Conservation (phyloP, 345 rosid species). For the Populus alba region DNA sequence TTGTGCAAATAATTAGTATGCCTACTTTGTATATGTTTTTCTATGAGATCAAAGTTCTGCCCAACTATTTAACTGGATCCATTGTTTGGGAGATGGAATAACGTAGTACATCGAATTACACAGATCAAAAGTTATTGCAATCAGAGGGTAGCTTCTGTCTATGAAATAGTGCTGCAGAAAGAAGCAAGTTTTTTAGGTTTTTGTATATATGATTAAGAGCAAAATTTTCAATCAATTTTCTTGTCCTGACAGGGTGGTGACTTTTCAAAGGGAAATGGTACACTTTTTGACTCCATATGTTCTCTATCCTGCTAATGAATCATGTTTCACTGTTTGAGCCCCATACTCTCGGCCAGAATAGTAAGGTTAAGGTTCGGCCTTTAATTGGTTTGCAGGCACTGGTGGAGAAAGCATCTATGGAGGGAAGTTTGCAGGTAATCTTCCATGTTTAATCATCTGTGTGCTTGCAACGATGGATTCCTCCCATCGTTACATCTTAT, state of each 20-base stretch:
- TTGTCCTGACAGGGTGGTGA: conserved; percentile 85
- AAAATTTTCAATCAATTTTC: conserved; percentile 6
- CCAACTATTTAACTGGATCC: neutral
- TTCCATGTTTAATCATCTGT: conserved; percentile 2
- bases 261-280: conserved; percentile 77
- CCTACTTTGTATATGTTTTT: neutral
- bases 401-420: conserved; percentile 99
- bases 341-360: conserved; percentile 44
- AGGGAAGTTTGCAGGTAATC: conserved; percentile 86
- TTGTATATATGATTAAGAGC: neutral
- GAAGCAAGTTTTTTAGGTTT: conserved; percentile 1
- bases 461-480: neutral
- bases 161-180: neutral
- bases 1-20: neutral
- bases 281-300: conserved; percentile 26
- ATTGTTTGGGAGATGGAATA: neutral
- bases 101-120: neutral
- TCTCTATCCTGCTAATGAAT: conserved; percentile 21
- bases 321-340: conserved; percentile 39
- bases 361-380: conserved; percentile 51
- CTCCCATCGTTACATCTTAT: conserved; percentile 2
- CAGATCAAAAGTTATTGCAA: neutral
- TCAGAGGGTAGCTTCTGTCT: neutral
- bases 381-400: conserved; percentile 92
- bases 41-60: neutral